Conservation (phyloP, 768 basidiomycete species). For the Phanerodontia chrysosporium region DNA sequence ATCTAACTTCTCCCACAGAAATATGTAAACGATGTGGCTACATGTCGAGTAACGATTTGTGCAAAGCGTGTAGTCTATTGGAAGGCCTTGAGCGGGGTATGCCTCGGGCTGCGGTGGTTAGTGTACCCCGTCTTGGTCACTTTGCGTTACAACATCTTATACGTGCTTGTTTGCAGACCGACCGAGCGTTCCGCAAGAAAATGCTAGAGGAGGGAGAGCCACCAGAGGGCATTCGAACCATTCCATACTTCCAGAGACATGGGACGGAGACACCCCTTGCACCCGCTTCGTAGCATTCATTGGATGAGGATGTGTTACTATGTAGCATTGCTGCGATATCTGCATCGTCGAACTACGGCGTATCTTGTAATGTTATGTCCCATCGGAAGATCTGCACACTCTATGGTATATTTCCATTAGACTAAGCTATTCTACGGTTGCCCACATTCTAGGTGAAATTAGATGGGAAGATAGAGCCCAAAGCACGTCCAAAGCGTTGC, state of each 20-base stretch:
- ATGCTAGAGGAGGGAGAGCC: conserved; percentile 54
- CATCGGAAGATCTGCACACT: no score
- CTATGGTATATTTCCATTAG: no score
- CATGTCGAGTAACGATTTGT: conserved; percentile 95
- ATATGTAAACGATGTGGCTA: conserved; percentile 91
- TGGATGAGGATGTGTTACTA: background rate
- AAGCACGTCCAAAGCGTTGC: no score
- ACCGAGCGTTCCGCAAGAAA: conserved; percentile 56
- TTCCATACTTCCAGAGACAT: conserved; percentile 60
- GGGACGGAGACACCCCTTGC: background rate
- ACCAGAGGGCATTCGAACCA: conserved; percentile 69
- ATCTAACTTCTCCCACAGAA: conserved; percentile 41
- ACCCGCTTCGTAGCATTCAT: background rate
- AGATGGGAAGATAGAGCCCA: no score
- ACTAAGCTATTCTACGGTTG: no score
- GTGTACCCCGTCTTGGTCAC: conserved; percentile 23
- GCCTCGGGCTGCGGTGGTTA: conserved; percentile 42
- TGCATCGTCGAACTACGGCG: no score
- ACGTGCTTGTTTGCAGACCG: conserved; percentile 42
- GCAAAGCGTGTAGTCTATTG: conserved; percentile 87
- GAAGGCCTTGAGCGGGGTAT: conserved; percentile 89
- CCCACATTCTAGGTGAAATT: no score
- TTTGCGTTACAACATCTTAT: conserved; percentile 3
- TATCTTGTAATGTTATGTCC: no score
- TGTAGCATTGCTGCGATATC: no score